Conservation (phyloP, 352 stramenopile genomes). For the Globisporangium polare region DNA sequence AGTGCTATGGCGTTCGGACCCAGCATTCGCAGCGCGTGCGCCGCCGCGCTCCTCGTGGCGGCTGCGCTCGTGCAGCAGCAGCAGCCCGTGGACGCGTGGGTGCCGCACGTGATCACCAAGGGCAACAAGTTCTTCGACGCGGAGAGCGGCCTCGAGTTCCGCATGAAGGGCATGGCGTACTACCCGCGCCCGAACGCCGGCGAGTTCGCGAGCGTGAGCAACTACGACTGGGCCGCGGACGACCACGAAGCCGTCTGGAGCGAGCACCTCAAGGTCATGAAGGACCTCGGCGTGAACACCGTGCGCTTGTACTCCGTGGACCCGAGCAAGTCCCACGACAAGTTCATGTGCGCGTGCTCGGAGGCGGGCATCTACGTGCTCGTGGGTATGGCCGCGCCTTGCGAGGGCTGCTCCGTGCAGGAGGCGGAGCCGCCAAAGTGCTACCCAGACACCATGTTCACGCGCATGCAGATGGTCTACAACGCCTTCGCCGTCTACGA, state of each 20-base stretch:
- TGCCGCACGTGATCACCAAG: conserved; percentile 41
- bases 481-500: conserved; percentile 58
- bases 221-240: conserved; percentile 63
- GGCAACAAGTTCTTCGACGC: conserved; percentile 74
- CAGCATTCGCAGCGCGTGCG: background rate
- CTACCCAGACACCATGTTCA: conserved; percentile 43
- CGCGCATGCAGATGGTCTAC: conserved; percentile 40
- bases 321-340: conserved; percentile 53
- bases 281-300: conserved; percentile 60
- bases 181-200: conserved; percentile 64
- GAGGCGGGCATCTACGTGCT: conserved; percentile 53
- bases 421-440: conserved; percentile 33
- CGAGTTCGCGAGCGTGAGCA: conserved; percentile 29
- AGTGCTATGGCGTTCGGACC: conserved; percentile 1
- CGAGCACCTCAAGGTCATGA: conserved; percentile 39
- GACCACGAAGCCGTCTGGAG: conserved; percentile 54
- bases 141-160: conserved; percentile 46
- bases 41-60: conserved; percentile 3
- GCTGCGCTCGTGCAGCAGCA: background rate
- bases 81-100: conserved; percentile 12
- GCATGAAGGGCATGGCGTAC: conserved; percentile 68
- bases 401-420: conserved; percentile 33
- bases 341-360: conserved; percentile 70
- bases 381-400: conserved; percentile 39
- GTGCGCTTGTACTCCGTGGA: conserved; percentile 71